Base-by-base conservation (phyloP, 352 stramenopile genomes). In the Globisporangium nunn region DNA sequence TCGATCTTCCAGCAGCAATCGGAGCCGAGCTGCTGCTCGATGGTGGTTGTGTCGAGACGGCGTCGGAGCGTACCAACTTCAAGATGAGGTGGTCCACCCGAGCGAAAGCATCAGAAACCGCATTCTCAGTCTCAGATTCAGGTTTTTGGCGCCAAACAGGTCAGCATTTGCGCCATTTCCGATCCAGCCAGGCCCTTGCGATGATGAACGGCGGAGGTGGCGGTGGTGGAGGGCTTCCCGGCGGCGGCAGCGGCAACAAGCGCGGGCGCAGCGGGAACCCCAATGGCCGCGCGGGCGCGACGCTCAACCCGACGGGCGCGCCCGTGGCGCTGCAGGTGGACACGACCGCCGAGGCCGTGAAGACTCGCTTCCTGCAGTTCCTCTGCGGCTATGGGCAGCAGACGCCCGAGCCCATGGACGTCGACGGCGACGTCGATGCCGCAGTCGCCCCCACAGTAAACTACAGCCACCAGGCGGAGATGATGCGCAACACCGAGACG, bases 401-500 rank as follows among this genome's bases (percentile, higher is more conserved):
- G 47, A 37, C 23, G 50, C n/a, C 45, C 14, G 47, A 33, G 1
- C 33, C 41, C 10, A 46, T 50, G 14, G 63, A 64, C 4, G 48
- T 60, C 30, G 54, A 52, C 3, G 41, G 40, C 30, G 62, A 65
- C 37, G 54, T 56, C 43, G 54, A 50, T 0, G 59, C 60, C 28
- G 61, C n/a, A 5, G 58, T 68, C 0, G 58, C 63, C 18, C 57
- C 15, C 10, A 83, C 70, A 10, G 78, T 92, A 31, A 92, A 86
- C 50, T 94, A 94, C 69, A 81, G 72, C 50, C 84, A 94, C 56
- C 84, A 94, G 61, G 81, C 81, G 35, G 80, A 94, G 48, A 78
- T 94, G 50, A 94, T 94, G 84, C 84, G 81, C 56, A 77, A 89
- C 49, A 89, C 80, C 1, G 84, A 94, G 68, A 94, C 84, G 30